Conservation (phyloP, 306 rosid species). For the Acacia confusa region DNA sequence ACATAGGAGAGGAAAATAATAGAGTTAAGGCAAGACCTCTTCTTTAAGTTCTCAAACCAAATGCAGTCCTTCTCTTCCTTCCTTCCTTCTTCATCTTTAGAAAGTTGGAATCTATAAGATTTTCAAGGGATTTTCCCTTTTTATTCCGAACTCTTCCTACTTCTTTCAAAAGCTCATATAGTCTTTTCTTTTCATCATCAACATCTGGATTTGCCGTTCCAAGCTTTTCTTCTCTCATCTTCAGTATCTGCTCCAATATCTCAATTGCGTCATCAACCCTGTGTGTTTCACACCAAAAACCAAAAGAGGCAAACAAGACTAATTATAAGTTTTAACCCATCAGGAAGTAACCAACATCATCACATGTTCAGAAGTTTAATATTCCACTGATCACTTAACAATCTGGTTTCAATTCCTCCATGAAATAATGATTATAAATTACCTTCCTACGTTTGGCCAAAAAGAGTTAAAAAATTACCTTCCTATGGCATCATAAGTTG, state of each 20-base stretch:
- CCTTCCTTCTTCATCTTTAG: constrained; percentile 50
- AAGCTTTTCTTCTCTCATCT: constrained; percentile 23
- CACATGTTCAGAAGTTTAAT: not conserved
- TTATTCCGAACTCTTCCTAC: constrained; percentile 21
- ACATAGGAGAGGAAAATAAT: not conserved
- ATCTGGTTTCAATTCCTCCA: not conserved
- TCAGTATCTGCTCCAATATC: constrained; percentile 19
- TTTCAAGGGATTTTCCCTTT: constrained; percentile 22
- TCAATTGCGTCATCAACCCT: constrained; percentile 24
- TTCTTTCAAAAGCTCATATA: constrained; percentile 18
- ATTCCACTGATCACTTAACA: not conserved
- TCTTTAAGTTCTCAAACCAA: constrained; percentile 35
- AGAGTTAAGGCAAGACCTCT: not conserved
- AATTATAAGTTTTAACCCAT: not conserved
- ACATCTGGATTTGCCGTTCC: constrained; percentile 24
- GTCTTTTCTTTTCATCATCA: constrained; percentile 25
- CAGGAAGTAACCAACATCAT: not conserved
- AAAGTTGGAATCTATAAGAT: constrained; percentile 18
- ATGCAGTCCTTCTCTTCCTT: constrained; percentile 34
- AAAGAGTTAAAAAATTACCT: not conserved
- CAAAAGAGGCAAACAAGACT: not conserved
- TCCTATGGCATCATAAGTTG: constrained; percentile 25
- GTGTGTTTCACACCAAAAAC: not conserved
- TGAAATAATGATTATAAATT: not conserved
- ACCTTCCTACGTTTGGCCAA: not conserved